Base-by-base conservation (phyloP, 2,329 filamentous ascomycete species). In the Cytospora piceicola region DNA sequence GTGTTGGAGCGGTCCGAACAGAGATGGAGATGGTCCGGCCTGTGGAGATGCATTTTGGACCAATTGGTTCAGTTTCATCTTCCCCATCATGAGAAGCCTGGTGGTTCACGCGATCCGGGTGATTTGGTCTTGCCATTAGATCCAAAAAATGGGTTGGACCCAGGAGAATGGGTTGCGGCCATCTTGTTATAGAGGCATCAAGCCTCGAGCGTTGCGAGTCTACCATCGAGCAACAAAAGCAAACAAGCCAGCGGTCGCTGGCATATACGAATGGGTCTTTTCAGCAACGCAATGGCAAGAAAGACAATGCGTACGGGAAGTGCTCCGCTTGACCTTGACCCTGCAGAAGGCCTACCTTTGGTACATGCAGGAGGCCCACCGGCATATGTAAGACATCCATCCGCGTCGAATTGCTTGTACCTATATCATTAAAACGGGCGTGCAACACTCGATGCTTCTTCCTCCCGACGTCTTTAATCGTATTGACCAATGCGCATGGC, bases 311-410 rank as follows among this genome's bases (percentile, higher is more conserved):
- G 15, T 15, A 15, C 12, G 34, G 34, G 39, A 15, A 14, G 36
- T 42, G 39, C 4, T 42, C 15, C 15, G 39, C 17, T n/a, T 29
- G 53, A 9, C 6, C 53, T 8, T 52, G 24, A 30, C 15, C 39
- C 55, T 62, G 64, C 64, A 20, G 55, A 59, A 66, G 64, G 64
- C 64, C 59, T 22, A 53, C 64, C 27, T n/a, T 54, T n/a, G 53
- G 51, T n/a, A 52, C 64, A n/a, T 22, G 59, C 36, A 54, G n/a
- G 22, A 30, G 51, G 17, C 39, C 39, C 17, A 42, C 39, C 8
- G 15, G 15, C 39, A 20, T n/a, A 42, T 42, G 39, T 20, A 17
- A n/a, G 20, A 42, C 39, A 42, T n/a, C 15, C 39, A 42, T n/a
- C 39, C 39, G 39, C 39, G 20, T 42, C 17, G 17, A 42, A 42